Conservation (phyloP, 768 basidiomycete genomes). For the Termitomyces sp. region DNA sequence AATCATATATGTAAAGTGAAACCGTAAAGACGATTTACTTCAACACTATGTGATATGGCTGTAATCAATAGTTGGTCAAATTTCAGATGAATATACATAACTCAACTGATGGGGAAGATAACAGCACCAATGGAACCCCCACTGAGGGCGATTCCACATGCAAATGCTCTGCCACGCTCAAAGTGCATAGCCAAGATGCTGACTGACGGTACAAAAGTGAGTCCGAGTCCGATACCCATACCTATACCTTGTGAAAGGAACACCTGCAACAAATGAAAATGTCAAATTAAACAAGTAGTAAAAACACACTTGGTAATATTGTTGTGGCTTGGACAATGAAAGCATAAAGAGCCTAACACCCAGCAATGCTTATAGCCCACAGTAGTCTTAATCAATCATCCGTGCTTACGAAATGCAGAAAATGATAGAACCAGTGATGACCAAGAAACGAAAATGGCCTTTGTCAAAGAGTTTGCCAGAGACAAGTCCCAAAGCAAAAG, state of each 20-base stretch:
- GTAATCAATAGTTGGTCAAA: too few relatives aligned
- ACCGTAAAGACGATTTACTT: too few relatives aligned
- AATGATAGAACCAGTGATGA: slow-evolving; percentile 12
- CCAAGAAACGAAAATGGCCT: slow-evolving; percentile 11
- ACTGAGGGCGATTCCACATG: slow-evolving; percentile 25
- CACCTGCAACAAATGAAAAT: slow-evolving; percentile 7
- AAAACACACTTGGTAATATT: slow-evolving; percentile 24
- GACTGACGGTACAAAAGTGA: slow-evolving; percentile 34
- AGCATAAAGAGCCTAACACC: slow-evolving; percentile 27
- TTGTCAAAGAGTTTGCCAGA: slow-evolving; percentile 16
- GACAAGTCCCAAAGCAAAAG: slow-evolving; percentile 13
- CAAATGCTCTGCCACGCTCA: slow-evolving; percentile 27
- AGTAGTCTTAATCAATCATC: too few relatives aligned
- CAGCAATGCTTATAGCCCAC: neutral
- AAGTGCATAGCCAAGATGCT: slow-evolving; percentile 39
- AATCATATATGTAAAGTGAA: too few relatives aligned
- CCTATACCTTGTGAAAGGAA: slow-evolving; percentile 18
- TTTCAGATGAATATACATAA: too few relatives aligned
- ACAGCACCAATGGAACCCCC: slow-evolving; percentile 21
- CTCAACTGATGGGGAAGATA: slow-evolving; percentile 25
- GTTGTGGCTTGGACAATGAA: slow-evolving; percentile 22
- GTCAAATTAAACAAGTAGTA: too few relatives aligned
- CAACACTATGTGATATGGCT: too few relatives aligned
- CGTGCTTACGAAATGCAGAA: slow-evolving; percentile 14
- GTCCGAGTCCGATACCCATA: slow-evolving; percentile 32